Evolutionary conservation across 768 basidiomycete genomes (phyloP).

Genomic region (Ramaria sp.): DNA sequence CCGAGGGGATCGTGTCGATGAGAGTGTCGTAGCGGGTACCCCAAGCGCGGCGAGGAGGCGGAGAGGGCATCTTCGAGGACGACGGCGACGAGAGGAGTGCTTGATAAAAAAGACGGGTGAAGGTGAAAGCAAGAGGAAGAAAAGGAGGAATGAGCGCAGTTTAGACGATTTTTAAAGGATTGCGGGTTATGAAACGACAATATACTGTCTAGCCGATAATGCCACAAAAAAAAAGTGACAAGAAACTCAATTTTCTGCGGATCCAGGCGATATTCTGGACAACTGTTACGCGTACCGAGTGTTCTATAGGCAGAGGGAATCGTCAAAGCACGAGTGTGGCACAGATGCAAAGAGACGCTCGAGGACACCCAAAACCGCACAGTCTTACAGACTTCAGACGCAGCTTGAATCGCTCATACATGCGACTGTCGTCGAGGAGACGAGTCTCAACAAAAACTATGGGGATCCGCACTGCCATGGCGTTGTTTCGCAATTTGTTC

Average conservation of each 20-base stretch:
- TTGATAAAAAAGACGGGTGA: not conserved
- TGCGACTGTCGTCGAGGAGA: too few species aligned
- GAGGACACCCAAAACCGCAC: too few species aligned
- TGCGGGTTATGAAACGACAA: not conserved
- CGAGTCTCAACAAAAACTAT: too few species aligned
- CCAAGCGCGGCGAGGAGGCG: constrained; percentile 40
- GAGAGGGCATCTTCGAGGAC: constrained; percentile 34
- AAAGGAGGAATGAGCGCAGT: constrained; percentile 10
- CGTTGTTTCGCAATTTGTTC: too few species aligned
- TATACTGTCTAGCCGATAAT: not conserved
- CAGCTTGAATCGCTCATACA: too few species aligned
- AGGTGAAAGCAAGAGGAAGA: constrained; percentile 14
- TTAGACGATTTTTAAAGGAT: not conserved
- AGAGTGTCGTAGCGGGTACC: constrained; percentile 65
- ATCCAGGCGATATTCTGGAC: not conserved
- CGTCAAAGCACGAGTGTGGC: too few species aligned
- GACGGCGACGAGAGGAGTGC: constrained; percentile 3
- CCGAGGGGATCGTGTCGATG: constrained; percentile 35
- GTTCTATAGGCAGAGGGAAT: not conserved
- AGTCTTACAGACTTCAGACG: too few species aligned
- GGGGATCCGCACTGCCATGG: too few species aligned
- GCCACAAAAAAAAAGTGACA: not conserved
- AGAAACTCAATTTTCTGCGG: not conserved
- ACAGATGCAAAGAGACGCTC: too few species aligned
- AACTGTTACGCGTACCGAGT: not conserved